Evolutionary conservation across 169 alveolate species (phyloP), one percentile per base, ranked within the genome.

Genomic region (Pseudocohnilembus persalinus): DNA sequence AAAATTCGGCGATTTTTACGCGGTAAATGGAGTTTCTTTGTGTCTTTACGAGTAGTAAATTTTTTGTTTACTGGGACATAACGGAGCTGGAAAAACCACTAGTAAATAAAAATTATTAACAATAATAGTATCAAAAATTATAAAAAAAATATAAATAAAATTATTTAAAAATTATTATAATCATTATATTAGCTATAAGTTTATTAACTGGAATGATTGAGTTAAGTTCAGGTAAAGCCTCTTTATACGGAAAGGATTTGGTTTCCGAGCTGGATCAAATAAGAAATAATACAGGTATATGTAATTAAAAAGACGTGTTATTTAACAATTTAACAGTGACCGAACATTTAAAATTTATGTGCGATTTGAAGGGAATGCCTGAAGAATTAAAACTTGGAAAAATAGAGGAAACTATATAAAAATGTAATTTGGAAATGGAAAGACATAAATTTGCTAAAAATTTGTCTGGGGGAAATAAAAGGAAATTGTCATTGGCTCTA

Each of bases 11-110:
- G 93, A 90, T 27, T 89, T 89, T 65, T 84, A 72, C 29, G 97
- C 96, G 1, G 93, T 92, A 49, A 92, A 93, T 88, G 88, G 87
- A 63, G 83, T 94, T 26, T 77, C 88, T 73, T 74, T 95, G 26
- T 77, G 74, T 20, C 49, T 85, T 28, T 85, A 78, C 73, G 82
- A 77, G 35, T 33, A 73, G 24, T 68, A 85, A 79, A 85, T 85
- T 27, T 63, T 85, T 33, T 85, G 89, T 63, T 77, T 33, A 20
- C 91, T 96, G 34, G 98, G 98, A 4, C 98, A 95, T 84, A 96
- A 96, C 82, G 98, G 98, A 20, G 97, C 98, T 31, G 98, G 98
- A 33, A 96, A 96, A 82, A 93, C 98, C 0, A 93, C 98, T 11
- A 91, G 72, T 86, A 76, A 76, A 25, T 88, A 96, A 1, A 87